Percentiles rank a stretch among this genome's conserved stretches.
Evolutionary conservation across 148 eudicot species (phyloP).

Genomic region (Nepenthes gracilis): DNA sequence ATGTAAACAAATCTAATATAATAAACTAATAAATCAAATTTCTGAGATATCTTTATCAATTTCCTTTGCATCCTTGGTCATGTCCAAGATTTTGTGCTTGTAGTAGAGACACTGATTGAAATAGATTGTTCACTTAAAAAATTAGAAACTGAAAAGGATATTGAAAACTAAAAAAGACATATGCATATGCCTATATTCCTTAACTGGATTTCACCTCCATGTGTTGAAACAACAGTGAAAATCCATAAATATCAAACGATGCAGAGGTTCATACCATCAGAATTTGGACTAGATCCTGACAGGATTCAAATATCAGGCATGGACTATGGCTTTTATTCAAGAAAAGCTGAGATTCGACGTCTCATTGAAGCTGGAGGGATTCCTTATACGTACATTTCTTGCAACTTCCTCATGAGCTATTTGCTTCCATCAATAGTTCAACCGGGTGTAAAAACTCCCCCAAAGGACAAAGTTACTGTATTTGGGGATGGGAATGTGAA

Average conservation of each 20-base stretch:
- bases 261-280: constrained; percentile 83
- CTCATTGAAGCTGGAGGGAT: constrained; percentile 64
- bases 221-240: neutral
- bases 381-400: constrained; percentile 63
- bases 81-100: no score
- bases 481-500: constrained; percentile 69
- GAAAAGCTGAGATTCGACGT: constrained; percentile 65
- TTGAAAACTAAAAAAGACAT: no score
- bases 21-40: no score
- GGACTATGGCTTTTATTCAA: constrained; percentile 34
- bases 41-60: no score
- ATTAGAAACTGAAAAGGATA: no score
- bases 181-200: no score
- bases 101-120: no score
- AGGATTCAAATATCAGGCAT: constrained; percentile 28
- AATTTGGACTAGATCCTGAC: constrained; percentile 72
- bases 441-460: constrained; percentile 62
- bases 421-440: constrained; percentile 81
- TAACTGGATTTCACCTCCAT: no score
- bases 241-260: neutral
- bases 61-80: no score
- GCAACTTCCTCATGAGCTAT: constrained; percentile 62
- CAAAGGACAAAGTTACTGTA: constrained; percentile 60
- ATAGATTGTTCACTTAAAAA: no score
- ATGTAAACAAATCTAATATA: no score